Conservation (phyloP, 768 basidiomycete species). For the Pleurotus cornucopiae region DNA sequence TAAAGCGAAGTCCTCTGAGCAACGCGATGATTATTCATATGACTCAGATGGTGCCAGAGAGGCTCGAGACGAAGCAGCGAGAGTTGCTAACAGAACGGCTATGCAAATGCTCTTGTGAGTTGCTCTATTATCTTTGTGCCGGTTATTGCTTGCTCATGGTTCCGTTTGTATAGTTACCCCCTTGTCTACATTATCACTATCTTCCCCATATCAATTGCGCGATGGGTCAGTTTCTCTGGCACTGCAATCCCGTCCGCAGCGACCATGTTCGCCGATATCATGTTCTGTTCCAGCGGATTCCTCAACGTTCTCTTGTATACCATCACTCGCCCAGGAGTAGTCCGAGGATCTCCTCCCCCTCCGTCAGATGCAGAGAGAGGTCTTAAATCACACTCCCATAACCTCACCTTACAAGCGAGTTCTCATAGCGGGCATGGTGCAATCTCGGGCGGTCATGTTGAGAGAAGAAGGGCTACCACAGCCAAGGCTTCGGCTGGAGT, state of each 20-base stretch:
- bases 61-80: background rate
- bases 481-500: background rate
- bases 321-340: constrained; percentile 6
- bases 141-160: background rate
- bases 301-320: constrained; percentile 8
- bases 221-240: constrained; percentile 28
- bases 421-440: background rate
- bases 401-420: background rate
- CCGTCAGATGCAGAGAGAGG: background rate
- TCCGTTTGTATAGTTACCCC: constrained; percentile 26
- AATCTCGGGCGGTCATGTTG: background rate
- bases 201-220: constrained; percentile 35
- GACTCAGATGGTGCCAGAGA: background rate
- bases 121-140: background rate
- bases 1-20: background rate
- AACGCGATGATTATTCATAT: background rate
- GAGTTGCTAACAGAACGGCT: constrained; percentile 18
- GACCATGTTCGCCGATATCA: constrained; percentile 17
- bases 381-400: background rate
- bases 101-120: constrained; percentile 37
- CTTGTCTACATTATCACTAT: constrained; percentile 16
- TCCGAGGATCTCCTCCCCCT: background rate
- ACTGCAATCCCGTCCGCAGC: constrained; percentile 28
- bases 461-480: background rate
- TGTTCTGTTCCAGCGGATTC: constrained; percentile 9